Percentiles rank a stretch among this genome's conserved stretches.
These are phyloP conservation scores for Hypoxylon perforatum DNA, from an alignment of 495 filamentous ascomycete genomes.

Conservation along the genomic window DNA sequence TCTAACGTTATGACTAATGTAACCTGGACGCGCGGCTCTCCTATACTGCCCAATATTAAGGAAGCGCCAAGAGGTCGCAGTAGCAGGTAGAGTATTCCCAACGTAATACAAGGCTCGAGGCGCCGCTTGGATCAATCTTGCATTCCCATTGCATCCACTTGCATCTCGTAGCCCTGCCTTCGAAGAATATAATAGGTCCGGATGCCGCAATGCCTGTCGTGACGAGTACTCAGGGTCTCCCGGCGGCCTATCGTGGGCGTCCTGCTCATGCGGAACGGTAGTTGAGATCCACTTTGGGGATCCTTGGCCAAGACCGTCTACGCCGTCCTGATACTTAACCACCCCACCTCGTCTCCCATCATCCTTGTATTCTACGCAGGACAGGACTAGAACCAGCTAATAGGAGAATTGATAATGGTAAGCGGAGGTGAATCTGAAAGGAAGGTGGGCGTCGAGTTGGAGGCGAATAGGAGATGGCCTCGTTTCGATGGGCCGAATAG, in stretches of 20 bases:
- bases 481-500: slow-evolving; percentile 30
- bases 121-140: slow-evolving; percentile 12
- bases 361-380: slow-evolving; percentile 22
- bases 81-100: slow-evolving; percentile 22
- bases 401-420: slow-evolving; percentile 28
- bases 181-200: slow-evolving; percentile 21
- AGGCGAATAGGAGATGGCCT: slow-evolving; percentile 9
- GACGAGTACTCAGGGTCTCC: background rate
- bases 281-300: slow-evolving; percentile 29
- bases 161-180: background rate
- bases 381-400: slow-evolving; percentile 13
- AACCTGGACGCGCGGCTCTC: slow-evolving; percentile 41
- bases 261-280: slow-evolving; percentile 21
- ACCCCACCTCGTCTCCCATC: slow-evolving; percentile 19
- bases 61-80: slow-evolving; percentile 36
- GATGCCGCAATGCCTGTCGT: slow-evolving; percentile 8
- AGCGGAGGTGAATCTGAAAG: slow-evolving; percentile 28
- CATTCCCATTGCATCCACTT: slow-evolving; percentile 9
- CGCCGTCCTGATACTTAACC: slow-evolving; percentile 15
- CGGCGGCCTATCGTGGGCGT: slow-evolving; percentile 2
- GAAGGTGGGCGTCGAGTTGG: slow-evolving; percentile 21
- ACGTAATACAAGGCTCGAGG: slow-evolving; percentile 22
- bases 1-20: slow-evolving; percentile 27
- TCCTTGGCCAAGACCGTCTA: slow-evolving; percentile 26
- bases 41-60: slow-evolving; percentile 25